Conservation (phyloP, 2,329 filamentous ascomycete genomes). For the Ophiosphaerella herpotricha region DNA sequence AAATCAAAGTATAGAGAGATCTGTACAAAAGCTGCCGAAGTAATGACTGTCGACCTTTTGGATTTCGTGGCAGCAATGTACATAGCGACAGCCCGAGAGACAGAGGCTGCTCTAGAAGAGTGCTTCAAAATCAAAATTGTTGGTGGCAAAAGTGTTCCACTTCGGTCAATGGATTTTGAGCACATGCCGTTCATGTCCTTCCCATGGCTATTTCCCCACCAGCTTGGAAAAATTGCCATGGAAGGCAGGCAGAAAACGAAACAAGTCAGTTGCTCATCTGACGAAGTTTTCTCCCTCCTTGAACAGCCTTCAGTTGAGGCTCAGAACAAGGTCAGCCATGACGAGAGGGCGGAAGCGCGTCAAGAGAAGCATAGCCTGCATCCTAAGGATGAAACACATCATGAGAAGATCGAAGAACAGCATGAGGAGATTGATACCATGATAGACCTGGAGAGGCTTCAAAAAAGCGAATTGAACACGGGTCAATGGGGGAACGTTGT, state of each 20-base stretch:
- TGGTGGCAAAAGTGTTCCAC: conserved; percentile 45
- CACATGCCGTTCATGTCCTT: conserved; percentile 88
- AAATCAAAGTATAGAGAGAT: conserved; percentile 70
- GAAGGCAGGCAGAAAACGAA: conserved; percentile 15
- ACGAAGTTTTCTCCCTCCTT: too few species aligned
- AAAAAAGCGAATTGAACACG: too few species aligned
- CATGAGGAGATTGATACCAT: too few species aligned
- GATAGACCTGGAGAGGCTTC: too few species aligned
- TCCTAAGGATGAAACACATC: too few species aligned
- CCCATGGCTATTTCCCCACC: conserved; percentile 83
- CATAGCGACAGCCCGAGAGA: conserved; percentile 74
- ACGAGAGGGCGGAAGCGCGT: not conserved
- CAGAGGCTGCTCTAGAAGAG: conserved; percentile 63
- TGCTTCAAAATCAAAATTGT: conserved; percentile 47
- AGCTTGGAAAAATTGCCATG: conserved; percentile 72
- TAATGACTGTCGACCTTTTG: conserved; percentile 55
- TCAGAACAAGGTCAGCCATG: conserved; percentile 9
- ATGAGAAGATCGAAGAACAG: too few species aligned
- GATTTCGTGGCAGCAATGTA: conserved; percentile 89
- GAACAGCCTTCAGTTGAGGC: too few species aligned
- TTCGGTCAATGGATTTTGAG: conserved; percentile 48
- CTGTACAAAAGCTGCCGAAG: conserved; percentile 68
- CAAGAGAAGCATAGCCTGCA: too few species aligned
- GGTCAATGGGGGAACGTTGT: not conserved
- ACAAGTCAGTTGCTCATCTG: not conserved